Evolutionary conservation across 805 yeast genomes (phyloP).

Genomic region (Candida michaelii): DNA sequence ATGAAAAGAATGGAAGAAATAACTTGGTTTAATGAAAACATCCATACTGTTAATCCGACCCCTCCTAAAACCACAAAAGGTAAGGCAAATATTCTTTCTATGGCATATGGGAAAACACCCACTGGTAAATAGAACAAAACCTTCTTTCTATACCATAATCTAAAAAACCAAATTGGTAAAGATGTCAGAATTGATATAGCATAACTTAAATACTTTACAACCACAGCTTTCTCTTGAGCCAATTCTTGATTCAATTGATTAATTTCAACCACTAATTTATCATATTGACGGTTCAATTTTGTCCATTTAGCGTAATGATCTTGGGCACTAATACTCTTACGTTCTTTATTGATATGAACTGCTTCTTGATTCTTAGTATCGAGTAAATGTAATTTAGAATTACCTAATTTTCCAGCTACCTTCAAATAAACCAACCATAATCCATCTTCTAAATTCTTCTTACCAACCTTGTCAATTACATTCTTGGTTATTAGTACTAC

Average conservation of each 20-base stretch:
- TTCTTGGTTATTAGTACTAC: constrained; percentile 38
- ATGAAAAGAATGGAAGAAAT: constrained; percentile 22
- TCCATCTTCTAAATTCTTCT: constrained; percentile 27
- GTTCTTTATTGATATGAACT: constrained; percentile 46
- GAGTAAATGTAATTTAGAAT: constrained; percentile 26
- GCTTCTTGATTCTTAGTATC: constrained; percentile 43
- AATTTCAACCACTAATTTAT: constrained; percentile 54
- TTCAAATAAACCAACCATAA: constrained; percentile 40
- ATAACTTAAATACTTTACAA: constrained; percentile 34
- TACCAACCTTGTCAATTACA: constrained; percentile 36
- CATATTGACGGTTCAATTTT: constrained; percentile 73
- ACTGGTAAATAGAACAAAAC: constrained; percentile 61
- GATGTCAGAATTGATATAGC: constrained; percentile 41
- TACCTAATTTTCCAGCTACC: constrained; percentile 34
- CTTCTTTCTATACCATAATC: constrained; percentile 52
- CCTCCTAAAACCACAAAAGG: constrained; percentile 66
- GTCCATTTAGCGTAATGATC: constrained; percentile 97
- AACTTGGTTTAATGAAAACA: constrained; percentile 41
- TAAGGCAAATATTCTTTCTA: constrained; percentile 59
- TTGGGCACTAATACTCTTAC: constrained; percentile 73
- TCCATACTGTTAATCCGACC: constrained; percentile 60
- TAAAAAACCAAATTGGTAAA: constrained; percentile 48
- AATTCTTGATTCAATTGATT: constrained; percentile 41
- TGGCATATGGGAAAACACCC: constrained; percentile 52
- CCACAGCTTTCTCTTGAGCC: constrained; percentile 29